These are phyloP conservation scores for Cordyceps fumosorosea DNA, from an alignment of 2,329 filamentous ascomycete species.

Conservation along the genomic window DNA sequence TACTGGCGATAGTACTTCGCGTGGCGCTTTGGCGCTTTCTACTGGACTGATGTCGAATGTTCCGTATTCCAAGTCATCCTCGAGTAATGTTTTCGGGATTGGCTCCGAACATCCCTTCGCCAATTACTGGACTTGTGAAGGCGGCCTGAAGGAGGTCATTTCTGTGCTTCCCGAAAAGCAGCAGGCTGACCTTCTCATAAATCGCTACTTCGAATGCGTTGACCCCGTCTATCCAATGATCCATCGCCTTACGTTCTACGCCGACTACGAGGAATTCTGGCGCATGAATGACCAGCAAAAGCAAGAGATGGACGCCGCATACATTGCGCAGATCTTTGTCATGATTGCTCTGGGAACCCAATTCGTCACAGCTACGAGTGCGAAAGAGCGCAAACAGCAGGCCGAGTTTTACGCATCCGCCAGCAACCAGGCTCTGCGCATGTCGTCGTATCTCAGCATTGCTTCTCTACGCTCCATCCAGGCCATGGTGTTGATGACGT, in stretches of 20 bases:
- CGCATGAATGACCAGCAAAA: constrained; percentile 51
- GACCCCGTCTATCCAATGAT: constrained; percentile 80
- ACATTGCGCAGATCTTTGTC: constrained; percentile 67
- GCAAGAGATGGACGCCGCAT: constrained; percentile 55
- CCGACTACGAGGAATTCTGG: constrained; percentile 77
- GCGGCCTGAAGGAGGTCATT: constrained; percentile 68
- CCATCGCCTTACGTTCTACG: constrained; percentile 66
- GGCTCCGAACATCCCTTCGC: constrained; percentile 73
- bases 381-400: constrained; percentile 62
- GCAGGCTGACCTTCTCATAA: constrained; percentile 64
- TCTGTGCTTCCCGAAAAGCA: constrained; percentile 68
- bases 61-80: constrained; percentile 62
- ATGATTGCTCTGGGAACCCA: constrained; percentile 75
- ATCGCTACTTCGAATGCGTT: constrained; percentile 61
- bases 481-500: constrained; percentile 73
- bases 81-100: constrained; percentile 75
- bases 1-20: constrained; percentile 35
- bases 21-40: constrained; percentile 48
- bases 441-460: constrained; percentile 70
- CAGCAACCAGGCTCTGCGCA: constrained; percentile 67
- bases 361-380: constrained; percentile 56
- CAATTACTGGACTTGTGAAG: constrained; percentile 79
- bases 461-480: constrained; percentile 68
- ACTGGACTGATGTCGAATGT: constrained; percentile 64
- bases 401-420: constrained; percentile 79